Evolutionary conservation across 352 stramenopile genomes (phyloP).

Genomic region (Elongisporangium undulatum): DNA sequence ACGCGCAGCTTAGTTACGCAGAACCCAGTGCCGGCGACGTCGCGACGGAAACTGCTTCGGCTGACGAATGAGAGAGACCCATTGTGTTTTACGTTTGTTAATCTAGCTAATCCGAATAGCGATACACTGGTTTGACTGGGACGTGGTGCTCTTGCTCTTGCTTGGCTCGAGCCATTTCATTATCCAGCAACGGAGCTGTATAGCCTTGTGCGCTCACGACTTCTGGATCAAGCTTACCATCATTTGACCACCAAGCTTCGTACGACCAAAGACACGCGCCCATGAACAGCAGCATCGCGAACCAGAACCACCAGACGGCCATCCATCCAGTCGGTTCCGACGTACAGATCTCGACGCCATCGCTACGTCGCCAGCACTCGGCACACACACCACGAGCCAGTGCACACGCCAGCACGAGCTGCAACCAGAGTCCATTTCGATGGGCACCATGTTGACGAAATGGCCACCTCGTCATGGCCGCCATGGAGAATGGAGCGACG

Average conservation of each 20-base stretch:
- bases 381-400: conserved; percentile 6
- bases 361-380: conserved; percentile 56
- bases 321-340: conserved; percentile 39
- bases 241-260: background rate
- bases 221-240: background rate
- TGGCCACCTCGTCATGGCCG: background rate
- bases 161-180: background rate
- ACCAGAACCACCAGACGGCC: conserved; percentile 67
- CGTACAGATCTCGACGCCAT: conserved; percentile 54
- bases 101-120: conserved; percentile 31
- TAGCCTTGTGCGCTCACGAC: background rate
- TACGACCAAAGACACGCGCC: background rate
- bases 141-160: conserved; percentile 5
- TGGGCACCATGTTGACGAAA: background rate
- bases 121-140: conserved; percentile 32
- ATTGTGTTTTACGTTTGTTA: background rate
- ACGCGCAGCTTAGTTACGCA: conserved; percentile 60
- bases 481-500: background rate
- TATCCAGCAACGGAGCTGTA: background rate
- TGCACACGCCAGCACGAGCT: background rate
- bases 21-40: conserved; percentile 22
- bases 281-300: conserved; percentile 41
- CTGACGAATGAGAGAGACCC: background rate
- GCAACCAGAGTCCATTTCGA: background rate
- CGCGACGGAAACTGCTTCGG: background rate